A percentile compares a stretch with the other conserved stretches of the same genome.
phyloP scores from a whole-genome alignment of 495 filamentous ascomycete genomes.

The Tuber microsphaerosporum region DNA sequence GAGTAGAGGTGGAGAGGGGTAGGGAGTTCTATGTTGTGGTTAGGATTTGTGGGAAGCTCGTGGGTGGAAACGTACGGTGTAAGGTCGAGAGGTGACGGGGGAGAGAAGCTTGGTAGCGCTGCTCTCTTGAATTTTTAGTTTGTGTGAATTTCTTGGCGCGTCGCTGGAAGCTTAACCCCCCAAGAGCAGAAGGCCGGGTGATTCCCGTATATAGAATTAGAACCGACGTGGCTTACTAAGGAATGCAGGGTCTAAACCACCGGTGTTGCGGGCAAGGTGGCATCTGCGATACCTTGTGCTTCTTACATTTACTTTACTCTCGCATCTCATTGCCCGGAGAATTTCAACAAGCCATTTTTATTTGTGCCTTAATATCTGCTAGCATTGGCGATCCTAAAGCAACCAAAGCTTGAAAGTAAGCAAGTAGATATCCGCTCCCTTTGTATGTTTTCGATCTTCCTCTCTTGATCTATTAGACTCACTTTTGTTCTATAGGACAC shows the following conservation, averaged over 20 bases:
- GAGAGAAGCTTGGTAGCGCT: conserved; percentile 14
- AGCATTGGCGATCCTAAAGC: conserved; percentile 17
- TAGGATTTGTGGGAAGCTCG: conserved; percentile 12
- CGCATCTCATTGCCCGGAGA: neutral
- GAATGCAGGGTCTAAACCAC: conserved; percentile 11
- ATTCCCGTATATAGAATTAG: neutral
- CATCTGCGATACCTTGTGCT: conserved; percentile 18
- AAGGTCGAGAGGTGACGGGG: neutral
- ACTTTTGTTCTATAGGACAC: conserved; percentile 26
- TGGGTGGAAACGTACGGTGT: conserved; percentile 1
- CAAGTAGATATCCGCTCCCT: conserved; percentile 8
- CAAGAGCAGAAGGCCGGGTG: neutral
- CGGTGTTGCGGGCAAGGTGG: conserved; percentile 34
- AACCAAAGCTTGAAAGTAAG: conserved; percentile 34
- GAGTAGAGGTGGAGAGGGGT: neutral
- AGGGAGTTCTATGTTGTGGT: conserved; percentile 9
- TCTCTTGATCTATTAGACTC: conserved; percentile 20
- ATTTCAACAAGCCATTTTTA: neutral
- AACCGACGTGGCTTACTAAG: conserved; percentile 7
- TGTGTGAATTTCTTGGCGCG: too few relatives aligned
- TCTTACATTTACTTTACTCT: neutral
- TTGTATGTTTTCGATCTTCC: conserved; percentile 9
- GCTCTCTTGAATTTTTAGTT: too few relatives aligned
- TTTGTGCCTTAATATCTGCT: neutral
- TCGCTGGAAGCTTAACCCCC: too few relatives aligned